Percentiles rank a stretch among this genome's conserved stretches.
phyloP scores from a whole-genome alignment of 257 asterid genomes.

The Marsdenia floribunda region DNA sequence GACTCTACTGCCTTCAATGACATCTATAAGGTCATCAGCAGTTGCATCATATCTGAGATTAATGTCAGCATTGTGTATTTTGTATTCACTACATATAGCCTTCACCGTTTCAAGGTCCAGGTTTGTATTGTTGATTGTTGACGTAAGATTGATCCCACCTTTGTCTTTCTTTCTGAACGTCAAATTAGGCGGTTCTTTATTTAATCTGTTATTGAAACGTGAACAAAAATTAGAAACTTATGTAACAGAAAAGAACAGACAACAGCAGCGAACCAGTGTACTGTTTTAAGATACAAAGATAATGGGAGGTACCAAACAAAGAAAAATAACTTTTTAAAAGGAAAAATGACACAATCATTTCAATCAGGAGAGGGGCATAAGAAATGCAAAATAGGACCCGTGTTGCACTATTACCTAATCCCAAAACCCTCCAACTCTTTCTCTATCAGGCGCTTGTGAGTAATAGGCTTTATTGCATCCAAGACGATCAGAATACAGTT shows the following conservation, averaged over 20 bases:
- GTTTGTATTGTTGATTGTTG: constrained; percentile 70
- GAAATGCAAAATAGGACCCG: not conserved
- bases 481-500: constrained; percentile 90
- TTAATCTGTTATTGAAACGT: constrained; percentile 44
- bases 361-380: constrained; percentile 6
- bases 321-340: not conserved
- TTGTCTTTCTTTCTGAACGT: constrained; percentile 87
- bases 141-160: constrained; percentile 93
- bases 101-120: constrained; percentile 95
- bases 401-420: constrained; percentile 54
- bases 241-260: not conserved
- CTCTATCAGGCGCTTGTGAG: constrained; percentile 94
- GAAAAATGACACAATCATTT: not conserved
- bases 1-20: constrained; percentile 92
- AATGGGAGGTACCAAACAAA: not conserved
- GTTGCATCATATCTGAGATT: constrained; percentile 89
- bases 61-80: constrained; percentile 91
- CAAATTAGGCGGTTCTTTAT: constrained; percentile 97
- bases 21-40: constrained; percentile 98
- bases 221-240: not conserved
- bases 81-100: constrained; percentile 95
- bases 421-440: constrained; percentile 99
- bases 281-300: not conserved
- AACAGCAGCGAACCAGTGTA: not conserved
- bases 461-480: constrained; percentile 97